Percentiles rank a stretch among this genome's conserved stretches.
Conservation (phyloP, 768 basidiomycete species). For the Ramaria sp. region DNA sequence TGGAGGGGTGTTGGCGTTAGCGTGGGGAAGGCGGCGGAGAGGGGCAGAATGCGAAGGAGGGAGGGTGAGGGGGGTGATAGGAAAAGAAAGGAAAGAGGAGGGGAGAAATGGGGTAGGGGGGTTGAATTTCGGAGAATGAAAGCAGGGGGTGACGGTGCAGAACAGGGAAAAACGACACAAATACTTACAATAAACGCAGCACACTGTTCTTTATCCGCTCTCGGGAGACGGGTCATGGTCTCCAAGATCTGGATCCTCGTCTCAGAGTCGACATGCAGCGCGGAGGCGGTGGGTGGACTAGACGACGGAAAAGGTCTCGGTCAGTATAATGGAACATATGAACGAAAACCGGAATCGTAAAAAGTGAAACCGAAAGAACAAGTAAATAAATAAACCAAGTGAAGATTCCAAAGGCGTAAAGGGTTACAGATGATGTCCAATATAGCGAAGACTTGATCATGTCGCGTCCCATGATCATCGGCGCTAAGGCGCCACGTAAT, state of each 20-base stretch:
- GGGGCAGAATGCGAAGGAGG: background rate
- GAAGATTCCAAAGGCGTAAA: too few species aligned
- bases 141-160: too few species aligned
- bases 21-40: background rate
- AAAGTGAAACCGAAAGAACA: too few species aligned
- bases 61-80: background rate
- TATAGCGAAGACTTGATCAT: too few species aligned
- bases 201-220: constrained; percentile 85
- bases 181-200: constrained; percentile 71
- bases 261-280: constrained; percentile 63
- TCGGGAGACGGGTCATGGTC: constrained; percentile 51
- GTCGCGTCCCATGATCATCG: too few species aligned
- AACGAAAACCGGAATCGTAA: too few species aligned
- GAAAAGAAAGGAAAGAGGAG: background rate
- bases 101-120: background rate
- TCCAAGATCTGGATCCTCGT: constrained; percentile 84
- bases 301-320: too few species aligned
- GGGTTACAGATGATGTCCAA: too few species aligned
- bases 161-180: background rate
- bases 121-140: background rate
- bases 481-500: too few species aligned
- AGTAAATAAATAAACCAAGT: too few species aligned
- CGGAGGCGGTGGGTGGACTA: background rate
- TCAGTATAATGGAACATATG: too few species aligned
- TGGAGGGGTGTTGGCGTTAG: too few species aligned